These are phyloP conservation scores for Marvania coccoides DNA, from an alignment of 139 green algal species.

Conservation along the genomic window DNA sequence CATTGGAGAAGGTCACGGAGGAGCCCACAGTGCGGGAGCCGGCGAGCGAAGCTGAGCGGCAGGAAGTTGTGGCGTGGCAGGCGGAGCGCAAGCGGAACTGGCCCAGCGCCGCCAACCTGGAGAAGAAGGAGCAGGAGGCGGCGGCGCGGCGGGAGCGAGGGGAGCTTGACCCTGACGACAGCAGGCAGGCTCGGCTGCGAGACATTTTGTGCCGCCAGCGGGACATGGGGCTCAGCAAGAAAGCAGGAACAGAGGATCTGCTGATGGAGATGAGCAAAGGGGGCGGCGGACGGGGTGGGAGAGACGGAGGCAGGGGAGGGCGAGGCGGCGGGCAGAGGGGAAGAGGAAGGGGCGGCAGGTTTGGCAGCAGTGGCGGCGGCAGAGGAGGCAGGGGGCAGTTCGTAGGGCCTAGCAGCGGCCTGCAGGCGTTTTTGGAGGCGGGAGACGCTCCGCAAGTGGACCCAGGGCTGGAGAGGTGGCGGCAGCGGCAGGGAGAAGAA, in stretches of 20 bases:
- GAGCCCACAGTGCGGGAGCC: slow-evolving; percentile 10
- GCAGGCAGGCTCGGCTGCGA: slow-evolving; percentile 15
- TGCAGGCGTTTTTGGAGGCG: slow-evolving; percentile 7
- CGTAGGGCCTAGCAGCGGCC: background rate
- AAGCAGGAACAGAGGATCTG: slow-evolving; percentile 25
- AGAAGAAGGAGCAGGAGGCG: slow-evolving; percentile 5
- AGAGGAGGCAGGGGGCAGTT: slow-evolving; percentile 1
- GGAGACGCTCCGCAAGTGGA: background rate
- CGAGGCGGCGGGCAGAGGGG: background rate
- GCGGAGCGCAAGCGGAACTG: slow-evolving; percentile 19
- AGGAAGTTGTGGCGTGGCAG: slow-evolving; percentile 17
- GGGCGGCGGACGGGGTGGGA: background rate
- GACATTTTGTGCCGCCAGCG: slow-evolving; percentile 17
- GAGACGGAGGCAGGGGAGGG: background rate
- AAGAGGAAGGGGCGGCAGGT: background rate
- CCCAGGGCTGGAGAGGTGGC: background rate
- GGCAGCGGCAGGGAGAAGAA: background rate
- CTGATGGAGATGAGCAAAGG: background rate
- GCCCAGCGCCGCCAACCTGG: slow-evolving; percentile 5
- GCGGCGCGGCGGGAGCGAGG: background rate
- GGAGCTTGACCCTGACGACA: slow-evolving; percentile 17
- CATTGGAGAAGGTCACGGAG: slow-evolving; percentile 9
- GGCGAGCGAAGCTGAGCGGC: slow-evolving; percentile 1
- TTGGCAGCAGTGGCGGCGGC: background rate
- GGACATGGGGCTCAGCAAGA: slow-evolving; percentile 16